Base-by-base conservation (phyloP, 148 eudicot species). In the Salicornia ramosissima region DNA sequence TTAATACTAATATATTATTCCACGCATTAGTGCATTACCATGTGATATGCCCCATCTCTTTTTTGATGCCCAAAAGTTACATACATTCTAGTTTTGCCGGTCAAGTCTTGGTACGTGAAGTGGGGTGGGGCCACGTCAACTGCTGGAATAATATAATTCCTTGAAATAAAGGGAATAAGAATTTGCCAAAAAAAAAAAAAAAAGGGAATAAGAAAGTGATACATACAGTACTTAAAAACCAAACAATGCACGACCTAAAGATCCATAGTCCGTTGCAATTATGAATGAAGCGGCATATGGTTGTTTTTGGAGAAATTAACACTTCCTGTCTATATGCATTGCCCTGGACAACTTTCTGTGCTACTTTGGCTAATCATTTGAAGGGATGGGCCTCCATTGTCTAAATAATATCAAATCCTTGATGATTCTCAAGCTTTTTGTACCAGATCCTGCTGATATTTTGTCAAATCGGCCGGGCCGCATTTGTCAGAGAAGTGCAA, bases 301-400 rank as follows among this genome's bases (percentile, higher is more conserved):
- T 42, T 34, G 14, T 49, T 30, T 52, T 59, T 58, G 54, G 45
- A 34, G 57, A 67, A 58, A 21, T 33, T 49, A 74, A 74, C 56
- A 54, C n/a, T 34, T 46, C 13, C 67, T 52, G 80, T 72, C 76
- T 64, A 77, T 24, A 50, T 77, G 63, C 76, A 72, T 24, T 67
- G 76, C 42, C 43, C 72, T 63, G 39, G 76, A 77, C 80, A 77
- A 25, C 28, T 13, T 14, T 4, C 52, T 53, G 42, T 69, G 76
- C 67, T 22, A 77, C 61, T 40, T 71, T 61, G 73, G 51, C 2
- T 62, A 72, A 77, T 72, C 73, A 77, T 72, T 77, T 61, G 31
- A n/a, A 67, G 14, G 59, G 19, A 77, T 72, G 80, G 80, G 80
- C 77, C 80, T 77, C 54, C 56, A 22, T 29, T 77, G 80, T 77